A percentile compares a stretch with the other conserved stretches of the same genome.
Conservation (phyloP, 805 yeast species). For the Saccharomyces paradoxus region DNA sequence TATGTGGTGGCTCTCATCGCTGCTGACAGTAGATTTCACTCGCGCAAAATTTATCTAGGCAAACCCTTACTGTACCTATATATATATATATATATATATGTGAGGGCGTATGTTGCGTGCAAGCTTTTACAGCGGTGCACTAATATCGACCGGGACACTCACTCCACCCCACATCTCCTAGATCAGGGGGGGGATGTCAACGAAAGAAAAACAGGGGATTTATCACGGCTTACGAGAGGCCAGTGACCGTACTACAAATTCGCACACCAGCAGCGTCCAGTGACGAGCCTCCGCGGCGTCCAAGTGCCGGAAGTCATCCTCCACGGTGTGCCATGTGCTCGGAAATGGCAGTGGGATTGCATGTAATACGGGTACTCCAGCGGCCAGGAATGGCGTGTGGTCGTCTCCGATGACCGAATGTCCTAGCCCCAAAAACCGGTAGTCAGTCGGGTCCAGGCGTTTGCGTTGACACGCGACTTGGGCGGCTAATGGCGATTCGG, state of each 20-base stretch:
- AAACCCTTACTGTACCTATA: neutral
- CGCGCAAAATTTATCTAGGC: neutral
- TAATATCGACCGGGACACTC: neutral
- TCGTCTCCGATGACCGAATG: constrained; percentile 36
- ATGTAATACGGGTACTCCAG: constrained; percentile 44
- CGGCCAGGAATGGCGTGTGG: constrained; percentile 42
- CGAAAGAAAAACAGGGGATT: neutral
- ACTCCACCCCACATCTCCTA: neutral
- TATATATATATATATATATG: neutral
- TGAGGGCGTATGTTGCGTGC: neutral
- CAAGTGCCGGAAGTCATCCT: constrained; percentile 39
- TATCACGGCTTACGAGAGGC: neutral
- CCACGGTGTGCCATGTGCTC: constrained; percentile 42
- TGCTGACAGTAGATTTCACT: neutral
- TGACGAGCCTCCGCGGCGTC: constrained; percentile 34
- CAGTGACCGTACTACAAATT: constrained; percentile 26
- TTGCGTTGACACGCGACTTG: neutral
- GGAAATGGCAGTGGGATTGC: constrained; percentile 49
- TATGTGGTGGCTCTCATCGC: neutral
- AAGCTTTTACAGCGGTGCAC: neutral
- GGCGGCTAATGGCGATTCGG: neutral
- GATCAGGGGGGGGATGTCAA: neutral
- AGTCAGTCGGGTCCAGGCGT: constrained; percentile 11
- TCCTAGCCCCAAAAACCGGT: constrained; percentile 5
- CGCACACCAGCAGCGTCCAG: constrained; percentile 39